phyloP scores from a whole-genome alignment of 805 yeast species.

The Blastobotrys chiropterorum region DNA sequence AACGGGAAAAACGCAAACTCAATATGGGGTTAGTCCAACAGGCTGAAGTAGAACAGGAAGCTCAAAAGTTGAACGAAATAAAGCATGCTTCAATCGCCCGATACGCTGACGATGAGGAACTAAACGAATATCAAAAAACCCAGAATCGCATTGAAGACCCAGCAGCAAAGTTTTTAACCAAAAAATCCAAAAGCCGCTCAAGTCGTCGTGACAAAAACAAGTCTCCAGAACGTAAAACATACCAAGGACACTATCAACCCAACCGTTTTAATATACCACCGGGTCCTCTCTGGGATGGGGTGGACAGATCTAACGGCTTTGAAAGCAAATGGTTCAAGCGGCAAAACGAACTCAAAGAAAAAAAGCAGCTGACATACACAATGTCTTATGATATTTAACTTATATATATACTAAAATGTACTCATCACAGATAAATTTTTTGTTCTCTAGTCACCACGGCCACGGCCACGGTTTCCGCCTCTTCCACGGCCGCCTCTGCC shows the following conservation, averaged over 20 bases:
- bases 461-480: constrained; percentile 1
- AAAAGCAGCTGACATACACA: constrained; percentile 13
- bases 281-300: constrained; percentile 88
- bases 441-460: background rate
- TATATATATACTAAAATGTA: background rate
- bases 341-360: constrained; percentile 20
- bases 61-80: constrained; percentile 29
- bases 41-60: constrained; percentile 20
- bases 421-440: background rate
- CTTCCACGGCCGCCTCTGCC: constrained; percentile 15
- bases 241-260: constrained; percentile 48
- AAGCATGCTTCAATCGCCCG: constrained; percentile 6
- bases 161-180: constrained; percentile 38
- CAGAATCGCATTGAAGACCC: constrained; percentile 58
- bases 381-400: constrained; percentile 14
- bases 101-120: constrained; percentile 36
- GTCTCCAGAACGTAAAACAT: constrained; percentile 22
- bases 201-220: background rate
- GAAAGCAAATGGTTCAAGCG: constrained; percentile 53
- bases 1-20: constrained; percentile 15
- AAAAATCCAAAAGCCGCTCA: background rate
- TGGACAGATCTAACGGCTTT: constrained; percentile 83
- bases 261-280: constrained; percentile 75
- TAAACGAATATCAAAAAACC: constrained; percentile 31
- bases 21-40: constrained; percentile 22